Conservation (phyloP, 345 rosid species). For the Microcos paniculata region DNA sequence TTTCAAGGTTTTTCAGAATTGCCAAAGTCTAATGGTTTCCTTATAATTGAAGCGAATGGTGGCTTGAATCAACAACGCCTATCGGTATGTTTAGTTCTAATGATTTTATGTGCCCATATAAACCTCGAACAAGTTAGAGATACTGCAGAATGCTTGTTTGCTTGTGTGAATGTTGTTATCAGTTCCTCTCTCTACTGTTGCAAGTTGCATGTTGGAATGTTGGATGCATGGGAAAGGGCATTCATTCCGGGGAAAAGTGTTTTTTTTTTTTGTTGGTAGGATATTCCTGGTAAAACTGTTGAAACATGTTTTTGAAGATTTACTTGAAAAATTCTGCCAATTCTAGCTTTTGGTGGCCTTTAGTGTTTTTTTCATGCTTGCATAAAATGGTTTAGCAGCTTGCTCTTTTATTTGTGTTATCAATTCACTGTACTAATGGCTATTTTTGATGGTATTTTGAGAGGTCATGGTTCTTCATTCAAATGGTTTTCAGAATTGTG, state of each 20-base stretch:
- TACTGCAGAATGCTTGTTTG: conserved; percentile 2
- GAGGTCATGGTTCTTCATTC: neutral
- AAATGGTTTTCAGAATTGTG: neutral
- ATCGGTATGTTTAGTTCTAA: conserved; percentile 59
- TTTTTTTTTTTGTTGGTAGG: no score
- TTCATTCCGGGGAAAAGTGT: neutral
- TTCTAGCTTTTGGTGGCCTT: neutral
- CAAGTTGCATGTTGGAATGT: neutral
- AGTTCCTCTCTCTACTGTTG: neutral
- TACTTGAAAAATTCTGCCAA: conserved; percentile 3
- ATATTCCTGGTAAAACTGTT: neutral
- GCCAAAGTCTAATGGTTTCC: conserved; percentile 77
- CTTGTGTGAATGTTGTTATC: neutral
- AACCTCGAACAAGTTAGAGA: neutral
- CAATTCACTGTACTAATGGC: neutral
- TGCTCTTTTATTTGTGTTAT: neutral
- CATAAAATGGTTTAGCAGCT: neutral
- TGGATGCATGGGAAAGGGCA: neutral
- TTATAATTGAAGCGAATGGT: conserved; percentile 96
- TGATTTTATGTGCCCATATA: neutral
- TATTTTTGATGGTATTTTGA: neutral
- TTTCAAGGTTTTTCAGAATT: conserved; percentile 44
- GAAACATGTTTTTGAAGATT: neutral
- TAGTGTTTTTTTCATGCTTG: conserved; percentile 8
- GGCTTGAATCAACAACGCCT: conserved; percentile 97